Conservation (phyloP, 164 flowering plant genomes). For the Amborella trichopoda region DNA sequence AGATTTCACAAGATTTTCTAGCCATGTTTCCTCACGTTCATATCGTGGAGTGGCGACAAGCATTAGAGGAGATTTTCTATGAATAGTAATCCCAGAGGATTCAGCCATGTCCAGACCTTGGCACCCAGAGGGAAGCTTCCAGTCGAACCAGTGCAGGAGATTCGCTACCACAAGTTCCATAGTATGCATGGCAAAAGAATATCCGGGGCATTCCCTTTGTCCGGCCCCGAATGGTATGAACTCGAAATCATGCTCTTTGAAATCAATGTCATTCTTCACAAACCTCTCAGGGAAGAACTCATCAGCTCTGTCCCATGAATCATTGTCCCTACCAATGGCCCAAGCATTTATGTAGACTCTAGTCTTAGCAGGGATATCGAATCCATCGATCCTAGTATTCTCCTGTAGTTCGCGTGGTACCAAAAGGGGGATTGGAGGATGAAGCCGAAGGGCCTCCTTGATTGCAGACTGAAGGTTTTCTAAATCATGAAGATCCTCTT, state of each 20-base stretch:
- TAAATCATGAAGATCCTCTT: background rate
- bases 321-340: slow-evolving; percentile 4
- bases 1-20: too few species aligned
- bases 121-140: slow-evolving; percentile 8
- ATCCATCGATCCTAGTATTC: slow-evolving; percentile 1
- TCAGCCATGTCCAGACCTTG: too few species aligned
- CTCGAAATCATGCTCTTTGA: too few species aligned
- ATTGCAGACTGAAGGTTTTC: background rate
- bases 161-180: slow-evolving; percentile 8
- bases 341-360: slow-evolving; percentile 2
- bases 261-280: slow-evolving; percentile 1
- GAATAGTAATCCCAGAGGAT: too few species aligned
- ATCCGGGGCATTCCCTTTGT: slow-evolving; percentile 11
- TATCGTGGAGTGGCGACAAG: too few species aligned
- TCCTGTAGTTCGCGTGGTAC: slow-evolving; percentile 2
- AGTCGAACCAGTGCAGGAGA: slow-evolving; percentile 8
- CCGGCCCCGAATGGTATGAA: slow-evolving; percentile 14
- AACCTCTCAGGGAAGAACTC: background rate
- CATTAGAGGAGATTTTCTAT: too few species aligned
- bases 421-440: slow-evolving; percentile 3
- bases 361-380: background rate
- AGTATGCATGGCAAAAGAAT: slow-evolving; percentile 9
- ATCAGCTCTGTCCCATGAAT: background rate
- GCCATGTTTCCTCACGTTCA: too few species aligned
- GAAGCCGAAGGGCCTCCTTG: slow-evolving; percentile 5